Evolutionary conservation across 805 yeast species (phyloP).

Genomic region (Cyberlindnera mrakii): DNA sequence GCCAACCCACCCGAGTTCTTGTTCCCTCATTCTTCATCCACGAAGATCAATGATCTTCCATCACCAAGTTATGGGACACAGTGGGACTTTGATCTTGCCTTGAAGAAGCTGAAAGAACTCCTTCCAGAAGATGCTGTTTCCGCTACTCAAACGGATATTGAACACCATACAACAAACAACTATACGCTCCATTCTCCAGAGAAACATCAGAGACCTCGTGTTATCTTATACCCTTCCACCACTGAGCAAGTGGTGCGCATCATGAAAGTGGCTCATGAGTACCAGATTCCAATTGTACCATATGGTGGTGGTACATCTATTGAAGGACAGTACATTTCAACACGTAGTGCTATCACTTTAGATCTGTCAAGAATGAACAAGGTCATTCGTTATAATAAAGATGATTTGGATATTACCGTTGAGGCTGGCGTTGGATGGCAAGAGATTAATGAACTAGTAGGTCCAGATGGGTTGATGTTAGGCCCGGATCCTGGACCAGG

Average conservation of each 20-base stretch:
- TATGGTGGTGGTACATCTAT: conserved; percentile 60
- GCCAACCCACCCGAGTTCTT: conserved; percentile 22
- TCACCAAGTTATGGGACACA: conserved; percentile 22
- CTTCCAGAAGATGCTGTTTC: conserved; percentile 31
- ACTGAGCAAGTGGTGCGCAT: conserved; percentile 53
- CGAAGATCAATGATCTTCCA: conserved; percentile 17
- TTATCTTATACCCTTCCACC: conserved; percentile 45
- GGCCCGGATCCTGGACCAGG: conserved; percentile 82
- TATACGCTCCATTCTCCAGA: conserved; percentile 44
- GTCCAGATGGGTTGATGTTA: conserved; percentile 45
- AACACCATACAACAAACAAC: conserved; percentile 42
- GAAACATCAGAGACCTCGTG: conserved; percentile 31
- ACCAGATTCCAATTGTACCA: conserved; percentile 55
- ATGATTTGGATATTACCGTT: conserved; percentile 65
- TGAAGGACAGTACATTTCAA: conserved; percentile 62
- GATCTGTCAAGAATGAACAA: conserved; percentile 59
- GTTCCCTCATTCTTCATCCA: conserved; percentile 25
- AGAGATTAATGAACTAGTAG: conserved; percentile 47
- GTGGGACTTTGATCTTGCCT: conserved; percentile 23
- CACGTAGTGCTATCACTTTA: conserved; percentile 49
- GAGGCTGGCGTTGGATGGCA: conserved; percentile 82
- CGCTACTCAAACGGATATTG: conserved; percentile 26
- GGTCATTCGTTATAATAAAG: conserved; percentile 47
- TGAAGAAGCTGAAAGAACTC: conserved; percentile 22
- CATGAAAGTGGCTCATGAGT: conserved; percentile 48